A percentile compares a stretch with the other conserved stretches of the same genome.
These are phyloP conservation scores for Botrytis cinerea DNA, from an alignment of 2,329 filamentous ascomycete genomes.

Conservation along the genomic window DNA sequence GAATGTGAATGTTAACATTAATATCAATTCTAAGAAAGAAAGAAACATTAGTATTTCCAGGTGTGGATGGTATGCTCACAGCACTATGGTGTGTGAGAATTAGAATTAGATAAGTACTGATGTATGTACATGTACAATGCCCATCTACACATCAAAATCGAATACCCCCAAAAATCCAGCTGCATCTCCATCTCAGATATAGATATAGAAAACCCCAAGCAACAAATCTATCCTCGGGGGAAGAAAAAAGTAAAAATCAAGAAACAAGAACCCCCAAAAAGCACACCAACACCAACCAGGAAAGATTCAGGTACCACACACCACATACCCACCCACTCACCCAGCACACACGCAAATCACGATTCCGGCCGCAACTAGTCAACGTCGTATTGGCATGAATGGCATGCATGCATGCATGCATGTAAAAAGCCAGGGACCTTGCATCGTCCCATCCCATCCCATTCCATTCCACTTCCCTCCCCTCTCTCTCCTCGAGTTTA, in stretches of 20 bases:
- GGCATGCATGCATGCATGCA: not conserved
- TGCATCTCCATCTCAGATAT: no score
- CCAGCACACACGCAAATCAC: not conserved
- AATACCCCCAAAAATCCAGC: no score
- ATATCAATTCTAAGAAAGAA: not conserved
- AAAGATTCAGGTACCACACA: conserved; percentile 9
- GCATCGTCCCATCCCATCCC: not conserved
- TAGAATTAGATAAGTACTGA: not conserved
- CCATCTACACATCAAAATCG: no score
- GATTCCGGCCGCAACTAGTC: not conserved
- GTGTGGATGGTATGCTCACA: not conserved
- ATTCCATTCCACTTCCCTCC: no score
- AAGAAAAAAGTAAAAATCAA: not conserved
- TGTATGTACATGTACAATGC: not conserved
- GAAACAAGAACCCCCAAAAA: not conserved
- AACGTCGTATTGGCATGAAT: conserved; percentile 10
- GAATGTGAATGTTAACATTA: no score
- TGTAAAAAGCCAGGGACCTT: not conserved
- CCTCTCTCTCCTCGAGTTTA: not conserved
- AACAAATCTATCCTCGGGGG: not conserved
- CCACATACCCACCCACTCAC: not conserved
- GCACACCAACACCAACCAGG: not conserved
- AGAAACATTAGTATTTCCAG: no score
- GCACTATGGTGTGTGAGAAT: not conserved
- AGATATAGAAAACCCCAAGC: no score